phyloP scores from a whole-genome alignment of 768 basidiomycete genomes.

The Rhizopogon roseolus region DNA sequence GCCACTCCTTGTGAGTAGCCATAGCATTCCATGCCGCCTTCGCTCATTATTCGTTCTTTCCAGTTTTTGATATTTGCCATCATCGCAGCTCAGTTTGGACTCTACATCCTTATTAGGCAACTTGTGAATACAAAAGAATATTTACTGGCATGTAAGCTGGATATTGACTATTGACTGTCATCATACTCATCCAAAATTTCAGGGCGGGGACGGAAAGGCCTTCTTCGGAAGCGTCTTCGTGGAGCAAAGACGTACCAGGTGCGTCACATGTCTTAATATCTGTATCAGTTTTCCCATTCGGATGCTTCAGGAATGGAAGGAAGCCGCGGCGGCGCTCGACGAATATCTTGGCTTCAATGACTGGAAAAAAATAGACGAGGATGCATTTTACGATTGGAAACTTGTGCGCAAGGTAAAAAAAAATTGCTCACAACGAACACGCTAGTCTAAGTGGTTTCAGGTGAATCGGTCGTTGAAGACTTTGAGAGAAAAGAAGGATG shows the following conservation, averaged over 20 bases:
- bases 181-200: not conserved
- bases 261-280: conserved; percentile 7
- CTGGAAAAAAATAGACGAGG: conserved; percentile 89
- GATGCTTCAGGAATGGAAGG: conserved; percentile 74
- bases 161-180: not conserved
- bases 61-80: conserved; percentile 81
- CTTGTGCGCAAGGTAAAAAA: conserved; percentile 65
- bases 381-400: conserved; percentile 88
- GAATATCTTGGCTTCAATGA: conserved; percentile 78
- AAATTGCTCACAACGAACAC: not conserved
- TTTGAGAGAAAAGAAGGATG: conserved; percentile 74
- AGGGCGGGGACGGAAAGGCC: conserved; percentile 87
- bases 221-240: conserved; percentile 69
- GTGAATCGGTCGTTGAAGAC: conserved; percentile 71
- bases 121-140: conserved; percentile 94
- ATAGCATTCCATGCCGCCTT: not conserved
- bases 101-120: conserved; percentile 87
- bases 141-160: conserved; percentile 72
- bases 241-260: conserved; percentile 73
- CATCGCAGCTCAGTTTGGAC: conserved; percentile 78
- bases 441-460: conserved; percentile 24
- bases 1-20: conserved; percentile 69
- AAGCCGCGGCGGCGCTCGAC: conserved; percentile 73
- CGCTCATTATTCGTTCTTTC: not conserved
- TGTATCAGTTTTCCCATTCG: not conserved